A percentile compares a stretch with the other conserved stretches of the same genome.
phyloP scores from a whole-genome alignment of 2,329 filamentous ascomycete species.

The Ilyonectria sp. region DNA sequence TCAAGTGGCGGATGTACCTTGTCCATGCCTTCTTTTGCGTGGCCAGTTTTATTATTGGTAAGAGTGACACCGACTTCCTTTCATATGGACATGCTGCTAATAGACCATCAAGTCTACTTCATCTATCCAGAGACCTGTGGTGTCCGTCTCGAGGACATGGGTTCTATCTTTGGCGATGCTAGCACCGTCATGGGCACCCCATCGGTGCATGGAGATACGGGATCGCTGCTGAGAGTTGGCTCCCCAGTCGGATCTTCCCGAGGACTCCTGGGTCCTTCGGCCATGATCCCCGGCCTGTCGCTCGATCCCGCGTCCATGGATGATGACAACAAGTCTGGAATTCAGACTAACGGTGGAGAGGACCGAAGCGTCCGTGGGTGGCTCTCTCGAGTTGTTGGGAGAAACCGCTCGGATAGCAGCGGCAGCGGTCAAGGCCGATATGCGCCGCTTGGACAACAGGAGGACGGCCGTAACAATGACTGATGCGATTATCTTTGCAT shows the following conservation, averaged over 20 bases:
- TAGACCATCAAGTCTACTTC: slow-evolving; percentile 84
- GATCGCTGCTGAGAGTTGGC: slow-evolving; percentile 82
- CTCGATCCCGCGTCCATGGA: slow-evolving; percentile 82
- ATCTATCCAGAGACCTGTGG: slow-evolving; percentile 98
- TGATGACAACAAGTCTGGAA: slow-evolving; percentile 61
- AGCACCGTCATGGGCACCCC: slow-evolving; percentile 87
- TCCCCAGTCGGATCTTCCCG: slow-evolving; percentile 84
- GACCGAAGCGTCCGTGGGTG: slow-evolving; percentile 66
- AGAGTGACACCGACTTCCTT: slow-evolving; percentile 58
- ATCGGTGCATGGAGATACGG: slow-evolving; percentile 81
- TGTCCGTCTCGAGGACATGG: slow-evolving; percentile 97
- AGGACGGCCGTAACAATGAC: slow-evolving; percentile 52
- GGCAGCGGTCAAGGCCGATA: slow-evolving; percentile 60
- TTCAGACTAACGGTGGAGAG: slow-evolving; percentile 51
- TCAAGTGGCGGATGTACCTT: slow-evolving; percentile 94
- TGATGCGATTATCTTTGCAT: slow-evolving; percentile 41
- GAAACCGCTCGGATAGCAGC: slow-evolving; percentile 56
- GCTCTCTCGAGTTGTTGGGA: slow-evolving; percentile 59
- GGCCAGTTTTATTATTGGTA: slow-evolving; percentile 95
- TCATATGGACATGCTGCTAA: slow-evolving; percentile 35
- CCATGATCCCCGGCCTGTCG: slow-evolving; percentile 83
- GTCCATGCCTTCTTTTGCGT: slow-evolving; percentile 98
- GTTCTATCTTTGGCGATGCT: slow-evolving; percentile 92
- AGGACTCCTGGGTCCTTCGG: slow-evolving; percentile 71
- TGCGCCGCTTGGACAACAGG: slow-evolving; percentile 59